phyloP scores from a whole-genome alignment of 345 rosid species.

The Syzygium grande region DNA sequence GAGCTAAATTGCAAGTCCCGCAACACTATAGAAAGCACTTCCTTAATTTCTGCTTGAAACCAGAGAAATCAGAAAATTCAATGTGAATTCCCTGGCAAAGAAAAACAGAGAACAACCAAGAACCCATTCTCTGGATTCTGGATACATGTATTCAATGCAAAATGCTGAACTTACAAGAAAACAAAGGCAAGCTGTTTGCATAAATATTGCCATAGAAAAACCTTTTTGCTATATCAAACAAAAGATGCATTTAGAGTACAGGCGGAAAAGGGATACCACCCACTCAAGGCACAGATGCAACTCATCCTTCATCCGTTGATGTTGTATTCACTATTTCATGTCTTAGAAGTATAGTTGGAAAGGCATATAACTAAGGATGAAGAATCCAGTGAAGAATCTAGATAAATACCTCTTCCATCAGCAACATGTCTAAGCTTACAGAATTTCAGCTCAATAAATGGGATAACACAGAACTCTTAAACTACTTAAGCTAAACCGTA shows the following conservation, averaged over 20 bases:
- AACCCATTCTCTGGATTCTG: neutral
- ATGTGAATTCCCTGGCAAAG: neutral
- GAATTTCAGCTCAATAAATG: neutral
- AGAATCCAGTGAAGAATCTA: neutral
- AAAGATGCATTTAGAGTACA: neutral
- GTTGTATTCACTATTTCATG: neutral
- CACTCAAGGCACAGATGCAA: neutral
- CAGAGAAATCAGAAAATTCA: conserved; percentile 4
- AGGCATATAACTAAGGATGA: neutral
- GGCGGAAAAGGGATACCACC: neutral
- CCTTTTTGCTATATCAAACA: neutral
- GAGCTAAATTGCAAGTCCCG: conserved; percentile 70
- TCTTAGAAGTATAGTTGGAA: neutral
- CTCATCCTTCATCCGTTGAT: neutral
- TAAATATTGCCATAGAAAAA: neutral
- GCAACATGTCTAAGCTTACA: neutral
- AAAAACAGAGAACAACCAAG: neutral
- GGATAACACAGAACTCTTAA: neutral
- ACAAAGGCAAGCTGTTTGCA: neutral
- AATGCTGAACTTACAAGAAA: neutral
- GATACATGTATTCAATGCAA: neutral
- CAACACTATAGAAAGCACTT: conserved; percentile 60
- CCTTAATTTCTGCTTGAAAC: conserved; percentile 68
- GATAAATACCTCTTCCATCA: neutral
- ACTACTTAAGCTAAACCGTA: neutral